phyloP scores from a whole-genome alignment of 441 rosid genomes.

The Jatropha multifida region DNA sequence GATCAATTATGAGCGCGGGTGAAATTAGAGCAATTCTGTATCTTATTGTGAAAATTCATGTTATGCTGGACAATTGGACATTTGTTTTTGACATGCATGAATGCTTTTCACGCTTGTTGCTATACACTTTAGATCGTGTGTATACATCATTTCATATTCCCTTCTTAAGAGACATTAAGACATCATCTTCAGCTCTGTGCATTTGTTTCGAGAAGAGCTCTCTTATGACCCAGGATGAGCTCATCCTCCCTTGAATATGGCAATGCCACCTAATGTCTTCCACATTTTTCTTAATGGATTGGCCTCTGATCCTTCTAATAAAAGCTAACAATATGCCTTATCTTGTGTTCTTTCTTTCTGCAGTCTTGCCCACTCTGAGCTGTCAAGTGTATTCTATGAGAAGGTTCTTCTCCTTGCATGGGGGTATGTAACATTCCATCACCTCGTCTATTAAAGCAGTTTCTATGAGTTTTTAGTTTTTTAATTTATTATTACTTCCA shows the following conservation, averaged over 20 bases:
- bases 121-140: not conserved
- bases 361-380: constrained; percentile 94
- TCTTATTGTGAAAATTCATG: not conserved
- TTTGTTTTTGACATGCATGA: constrained; percentile 6
- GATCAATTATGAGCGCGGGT: not conserved
- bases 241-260: not conserved
- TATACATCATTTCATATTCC: not conserved
- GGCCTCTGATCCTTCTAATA: constrained; percentile 2
- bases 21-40: constrained; percentile 9
- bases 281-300: not conserved
- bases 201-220: not conserved
- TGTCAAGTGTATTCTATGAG: constrained; percentile 91
- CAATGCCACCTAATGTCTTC: constrained; percentile 3
- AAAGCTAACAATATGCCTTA: constrained; percentile 10
- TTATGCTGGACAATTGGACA: not conserved
- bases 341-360: constrained; percentile 15
- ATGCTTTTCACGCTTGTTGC: not conserved
- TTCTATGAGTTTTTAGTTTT: not conserved
- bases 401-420: constrained; percentile 84
- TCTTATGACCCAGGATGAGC: not conserved
- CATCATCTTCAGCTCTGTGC: not conserved
- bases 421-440: constrained; percentile 55
- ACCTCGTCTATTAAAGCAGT: not conserved
- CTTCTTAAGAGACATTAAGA: not conserved
- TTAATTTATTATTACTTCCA: not conserved